Conservation (phyloP, 2,329 filamentous ascomycete genomes). For the Colletotrichum spaethianum region DNA sequence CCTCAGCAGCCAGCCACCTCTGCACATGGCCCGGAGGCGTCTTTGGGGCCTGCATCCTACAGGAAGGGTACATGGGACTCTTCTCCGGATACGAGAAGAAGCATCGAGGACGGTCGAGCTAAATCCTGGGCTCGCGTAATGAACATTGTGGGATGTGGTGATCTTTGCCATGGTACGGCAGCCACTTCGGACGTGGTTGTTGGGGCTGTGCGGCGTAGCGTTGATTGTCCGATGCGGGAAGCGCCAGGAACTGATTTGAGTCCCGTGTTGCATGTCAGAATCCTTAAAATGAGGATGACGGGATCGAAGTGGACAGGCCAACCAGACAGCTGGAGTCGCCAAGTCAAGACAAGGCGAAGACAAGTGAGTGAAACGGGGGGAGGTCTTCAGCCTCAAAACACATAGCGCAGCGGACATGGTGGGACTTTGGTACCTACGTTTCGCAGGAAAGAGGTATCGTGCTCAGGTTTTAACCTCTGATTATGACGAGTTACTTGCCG, state of each 20-base stretch:
- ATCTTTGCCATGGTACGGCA: neutral
- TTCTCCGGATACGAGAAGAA: conserved; percentile 33
- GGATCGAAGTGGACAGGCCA: neutral
- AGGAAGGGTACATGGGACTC: neutral
- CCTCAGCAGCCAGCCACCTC: conserved; percentile 30
- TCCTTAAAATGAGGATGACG: neutral
- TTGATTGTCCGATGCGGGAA: conserved; percentile 8
- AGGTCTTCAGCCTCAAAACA: conserved; percentile 10
- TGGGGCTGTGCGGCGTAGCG: conserved; percentile 35
- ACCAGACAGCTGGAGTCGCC: neutral
- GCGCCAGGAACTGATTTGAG: conserved; percentile 5
- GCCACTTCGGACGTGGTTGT: conserved; percentile 10
- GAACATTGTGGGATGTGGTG: conserved; percentile 18
- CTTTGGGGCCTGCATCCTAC: conserved; percentile 14
- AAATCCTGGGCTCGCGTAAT: conserved; percentile 34
- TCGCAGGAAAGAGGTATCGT: neutral
- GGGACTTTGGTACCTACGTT: neutral
- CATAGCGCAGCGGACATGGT: neutral
- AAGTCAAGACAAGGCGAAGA: conserved; percentile 3
- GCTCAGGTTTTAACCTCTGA: neutral
- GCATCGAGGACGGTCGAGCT: conserved; percentile 1
- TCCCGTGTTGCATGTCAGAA: neutral
- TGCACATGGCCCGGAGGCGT: conserved; percentile 20
- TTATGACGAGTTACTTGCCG: neutral
- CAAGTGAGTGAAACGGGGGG: neutral